Evolutionary conservation across 2,329 filamentous ascomycete species (phyloP).

Genomic region (Colletotrichum trifolii): DNA sequence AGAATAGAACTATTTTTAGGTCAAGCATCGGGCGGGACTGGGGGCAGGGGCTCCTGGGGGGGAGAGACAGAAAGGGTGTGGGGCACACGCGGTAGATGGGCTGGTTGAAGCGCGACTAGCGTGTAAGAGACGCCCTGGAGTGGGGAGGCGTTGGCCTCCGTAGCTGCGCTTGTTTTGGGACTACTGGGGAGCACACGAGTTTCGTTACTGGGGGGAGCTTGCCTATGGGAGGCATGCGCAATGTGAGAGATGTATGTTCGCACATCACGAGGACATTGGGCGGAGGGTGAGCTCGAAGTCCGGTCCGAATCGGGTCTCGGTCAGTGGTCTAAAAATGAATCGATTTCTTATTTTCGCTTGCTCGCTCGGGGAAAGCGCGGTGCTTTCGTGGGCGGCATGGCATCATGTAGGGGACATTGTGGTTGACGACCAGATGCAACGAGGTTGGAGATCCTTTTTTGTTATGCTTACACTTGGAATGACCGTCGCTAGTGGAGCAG

Average conservation of each 20-base stretch:
- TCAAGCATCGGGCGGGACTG: constrained; percentile 7
- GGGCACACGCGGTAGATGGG: constrained; percentile 22
- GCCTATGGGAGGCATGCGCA: too few relatives aligned
- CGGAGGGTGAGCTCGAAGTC: too few relatives aligned
- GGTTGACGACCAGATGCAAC: background rate
- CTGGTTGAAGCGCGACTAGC: background rate
- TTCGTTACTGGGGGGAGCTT: too few relatives aligned
- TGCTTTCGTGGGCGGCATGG: background rate
- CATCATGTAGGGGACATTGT: constrained; percentile 18
- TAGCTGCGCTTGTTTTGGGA: constrained; percentile 17
- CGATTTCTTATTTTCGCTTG: background rate
- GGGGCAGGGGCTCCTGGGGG: constrained; percentile 5
- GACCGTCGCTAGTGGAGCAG: background rate
- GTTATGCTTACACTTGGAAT: background rate
- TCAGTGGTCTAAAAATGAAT: constrained; percentile 31
- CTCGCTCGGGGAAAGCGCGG: background rate
- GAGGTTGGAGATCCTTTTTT: constrained; percentile 5
- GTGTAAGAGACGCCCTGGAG: background rate
- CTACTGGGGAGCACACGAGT: too few relatives aligned
- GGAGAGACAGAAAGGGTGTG: constrained; percentile 23
- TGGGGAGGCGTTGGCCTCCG: background rate
- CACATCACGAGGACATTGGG: too few relatives aligned
- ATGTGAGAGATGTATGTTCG: too few relatives aligned
- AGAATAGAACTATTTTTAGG: constrained; percentile 31
- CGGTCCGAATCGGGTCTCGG: too few relatives aligned